These are phyloP conservation scores for Sechiopsis laciniata DNA, from an alignment of 306 rosid genomes.

Conservation along the genomic window DNA sequence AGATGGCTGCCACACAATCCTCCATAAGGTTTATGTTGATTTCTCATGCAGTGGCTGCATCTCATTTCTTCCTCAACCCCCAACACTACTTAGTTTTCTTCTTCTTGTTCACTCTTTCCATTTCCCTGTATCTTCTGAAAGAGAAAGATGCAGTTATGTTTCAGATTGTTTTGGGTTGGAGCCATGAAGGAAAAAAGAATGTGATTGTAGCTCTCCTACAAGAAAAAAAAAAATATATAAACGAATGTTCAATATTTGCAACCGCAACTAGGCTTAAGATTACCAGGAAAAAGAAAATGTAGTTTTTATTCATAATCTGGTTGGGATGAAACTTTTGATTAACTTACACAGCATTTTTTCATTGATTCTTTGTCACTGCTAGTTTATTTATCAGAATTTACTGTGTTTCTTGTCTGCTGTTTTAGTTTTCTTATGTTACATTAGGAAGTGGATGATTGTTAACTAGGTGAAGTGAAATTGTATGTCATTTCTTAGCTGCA, in stretches of 20 bases:
- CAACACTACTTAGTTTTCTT: constrained; percentile 12
- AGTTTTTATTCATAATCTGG: constrained; percentile 24
- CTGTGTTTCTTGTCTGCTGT: not conserved
- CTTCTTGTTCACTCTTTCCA: constrained; percentile 15
- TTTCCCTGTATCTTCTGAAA: constrained; percentile 20
- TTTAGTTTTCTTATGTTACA: not conserved
- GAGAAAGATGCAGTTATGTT: constrained; percentile 18
- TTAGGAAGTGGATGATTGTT: not conserved
- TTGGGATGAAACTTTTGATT: constrained; percentile 18
- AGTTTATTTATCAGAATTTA: not conserved
- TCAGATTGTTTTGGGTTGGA: constrained; percentile 24
- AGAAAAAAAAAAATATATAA: constrained; percentile 15
- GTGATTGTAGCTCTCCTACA: constrained; percentile 29
- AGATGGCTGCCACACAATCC: constrained; percentile 19
- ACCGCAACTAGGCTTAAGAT: constrained; percentile 24
- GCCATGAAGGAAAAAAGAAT: constrained; percentile 23
- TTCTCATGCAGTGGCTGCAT: constrained; percentile 17
- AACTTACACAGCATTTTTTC: constrained; percentile 23
- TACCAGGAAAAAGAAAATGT: constrained; percentile 10
- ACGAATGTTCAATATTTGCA: constrained; percentile 23
- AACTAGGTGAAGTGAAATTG: not conserved
- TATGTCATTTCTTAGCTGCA: not conserved
- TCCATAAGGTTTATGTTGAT: constrained; percentile 18
- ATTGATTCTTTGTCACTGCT: constrained; percentile 21
- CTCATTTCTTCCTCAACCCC: constrained; percentile 16